Evolutionary conservation across 345 rosid species (phyloP).

Genomic region (Gossypium anomalum): DNA sequence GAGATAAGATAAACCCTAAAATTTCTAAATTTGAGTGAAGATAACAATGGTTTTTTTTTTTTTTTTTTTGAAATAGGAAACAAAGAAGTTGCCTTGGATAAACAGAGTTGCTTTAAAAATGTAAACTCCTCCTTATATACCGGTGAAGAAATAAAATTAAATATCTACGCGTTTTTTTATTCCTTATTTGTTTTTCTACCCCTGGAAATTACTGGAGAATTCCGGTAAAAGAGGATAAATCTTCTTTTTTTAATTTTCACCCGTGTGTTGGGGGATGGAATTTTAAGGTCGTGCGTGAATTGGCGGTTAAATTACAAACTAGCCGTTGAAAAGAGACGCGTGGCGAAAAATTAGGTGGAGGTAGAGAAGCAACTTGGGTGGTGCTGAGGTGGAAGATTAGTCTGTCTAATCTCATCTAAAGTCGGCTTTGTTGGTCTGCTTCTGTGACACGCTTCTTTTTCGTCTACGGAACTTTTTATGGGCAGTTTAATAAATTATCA

Average conservation of each 20-base stretch:
- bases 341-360: too few species aligned
- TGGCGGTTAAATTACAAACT: too few species aligned
- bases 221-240: background rate
- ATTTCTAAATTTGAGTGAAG: background rate
- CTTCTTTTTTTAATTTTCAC: background rate
- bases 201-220: conserved; percentile 22
- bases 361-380: too few species aligned
- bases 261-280: background rate
- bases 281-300: too few species aligned
- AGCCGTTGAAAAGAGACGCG: too few species aligned
- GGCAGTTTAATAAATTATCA: too few species aligned
- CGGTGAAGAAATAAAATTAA: background rate
- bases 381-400: too few species aligned
- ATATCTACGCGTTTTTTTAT: too few species aligned
- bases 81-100: conserved; percentile 10
- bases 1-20: too few species aligned
- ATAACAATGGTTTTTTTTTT: background rate
- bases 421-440: conserved; percentile 32
- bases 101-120: background rate
- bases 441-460: background rate
- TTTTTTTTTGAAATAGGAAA: conserved; percentile 9
- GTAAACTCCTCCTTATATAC: background rate
- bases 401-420: background rate
- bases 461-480: too few species aligned
- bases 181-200: background rate